Evolutionary conservation across 2,329 filamentous ascomycete genomes (phyloP), one percentile per base, ranked within the genome.

Genomic region (Neospermospora avenae): DNA sequence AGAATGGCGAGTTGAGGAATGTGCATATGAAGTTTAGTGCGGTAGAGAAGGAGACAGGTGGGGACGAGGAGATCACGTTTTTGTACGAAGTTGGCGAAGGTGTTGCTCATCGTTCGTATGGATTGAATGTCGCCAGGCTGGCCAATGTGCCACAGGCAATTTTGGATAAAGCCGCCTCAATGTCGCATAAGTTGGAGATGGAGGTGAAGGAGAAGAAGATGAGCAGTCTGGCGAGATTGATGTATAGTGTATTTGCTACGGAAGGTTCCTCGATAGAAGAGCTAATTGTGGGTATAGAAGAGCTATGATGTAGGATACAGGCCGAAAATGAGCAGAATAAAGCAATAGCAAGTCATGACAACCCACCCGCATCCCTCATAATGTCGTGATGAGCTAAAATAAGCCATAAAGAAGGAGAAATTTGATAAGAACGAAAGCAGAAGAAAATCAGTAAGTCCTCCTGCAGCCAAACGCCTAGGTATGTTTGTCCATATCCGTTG

Each of bases 61-160:
- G 78, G 0, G 85, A 90, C 35, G 85, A 91, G 64, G 88, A 96
- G 48, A 88, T 99, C 45, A 97, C 95, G 0, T 99, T 99, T 70
- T 75, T 99, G 52, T 99, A 99, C 72, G 91, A 97, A 72, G 88
- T 97, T 1, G 89, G 85, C 1, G 90, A 95, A 65, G 95, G 95
- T 11, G 90, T 96, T 11, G 93, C 95, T 8, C 93, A 98, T 78
- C 84, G 95, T 4, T 96, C 90, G 18, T 99, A 99, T 73, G 95
- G 96, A 0, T 73, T 99, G 59, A 98, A 98, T 73, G 95, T 98
- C 22, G 95, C 95, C 14, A 81, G 90, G 48, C 76, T 99, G 56
- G 95, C 95, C 2, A 87, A 87, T 55, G 83, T 99, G 44, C 92
- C 93, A 0, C 82, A 83, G 60, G 80, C 84, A 58, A 84, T 98